Conservation (phyloP, 768 basidiomycete genomes). For the Mycena amicta region DNA sequence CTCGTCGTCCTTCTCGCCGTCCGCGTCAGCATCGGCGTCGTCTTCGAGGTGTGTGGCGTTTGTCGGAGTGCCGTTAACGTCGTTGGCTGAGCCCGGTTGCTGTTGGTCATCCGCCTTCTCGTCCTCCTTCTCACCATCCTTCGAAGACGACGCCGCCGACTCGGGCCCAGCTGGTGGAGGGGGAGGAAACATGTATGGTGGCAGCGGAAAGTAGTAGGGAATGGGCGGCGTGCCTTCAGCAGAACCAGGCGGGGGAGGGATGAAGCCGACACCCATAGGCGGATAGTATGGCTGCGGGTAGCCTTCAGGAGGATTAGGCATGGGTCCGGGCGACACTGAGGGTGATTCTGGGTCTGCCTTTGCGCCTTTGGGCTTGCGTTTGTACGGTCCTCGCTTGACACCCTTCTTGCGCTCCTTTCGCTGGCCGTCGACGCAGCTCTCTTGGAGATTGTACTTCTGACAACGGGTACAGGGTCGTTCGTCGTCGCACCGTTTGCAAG, state of each 20-base stretch:
- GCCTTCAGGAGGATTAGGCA: conserved; percentile 14
- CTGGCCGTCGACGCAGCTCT: conserved; percentile 84
- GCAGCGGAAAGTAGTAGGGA: conserved; percentile 20
- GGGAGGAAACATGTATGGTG: conserved; percentile 13
- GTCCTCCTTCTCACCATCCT: not conserved
- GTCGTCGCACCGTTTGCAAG: conserved; percentile 90
- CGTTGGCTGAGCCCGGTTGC: not conserved
- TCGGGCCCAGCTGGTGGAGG: not conserved
- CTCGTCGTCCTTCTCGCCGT: conserved; percentile 1
- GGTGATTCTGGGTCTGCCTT: conserved; percentile 19
- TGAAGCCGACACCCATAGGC: conserved; percentile 17
- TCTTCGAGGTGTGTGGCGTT: not conserved
- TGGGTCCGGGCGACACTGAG: not conserved
- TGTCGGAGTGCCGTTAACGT: too few relatives aligned
- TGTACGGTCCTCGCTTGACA: conserved; percentile 87
- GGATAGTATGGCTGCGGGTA: conserved; percentile 18
- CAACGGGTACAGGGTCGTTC: conserved; percentile 88
- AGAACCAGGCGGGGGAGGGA: conserved; percentile 11
- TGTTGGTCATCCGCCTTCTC: not conserved
- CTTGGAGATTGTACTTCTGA: conserved; percentile 80
- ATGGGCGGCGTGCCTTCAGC: conserved; percentile 15
- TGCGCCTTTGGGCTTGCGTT: conserved; percentile 51
- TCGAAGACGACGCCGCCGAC: not conserved
- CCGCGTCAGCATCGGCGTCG: not conserved
- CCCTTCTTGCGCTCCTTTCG: conserved; percentile 93